These are phyloP conservation scores for Pseudogymnoascus sp. DNA, from an alignment of 2,329 filamentous ascomycete genomes.

Conservation along the genomic window DNA sequence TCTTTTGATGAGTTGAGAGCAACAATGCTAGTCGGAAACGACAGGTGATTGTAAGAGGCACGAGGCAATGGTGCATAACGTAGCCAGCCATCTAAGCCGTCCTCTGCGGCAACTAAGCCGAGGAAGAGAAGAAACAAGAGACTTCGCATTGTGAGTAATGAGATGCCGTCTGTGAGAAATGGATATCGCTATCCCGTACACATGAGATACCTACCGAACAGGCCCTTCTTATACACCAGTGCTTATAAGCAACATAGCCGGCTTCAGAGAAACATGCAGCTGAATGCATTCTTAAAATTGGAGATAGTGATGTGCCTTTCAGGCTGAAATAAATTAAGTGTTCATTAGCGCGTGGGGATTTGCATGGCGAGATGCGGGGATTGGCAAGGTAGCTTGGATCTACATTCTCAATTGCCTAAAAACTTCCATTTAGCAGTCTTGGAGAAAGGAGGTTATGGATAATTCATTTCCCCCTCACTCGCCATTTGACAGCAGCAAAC, in stretches of 20 bases:
- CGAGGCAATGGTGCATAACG: slow-evolving; percentile 51
- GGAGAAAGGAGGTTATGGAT: background rate
- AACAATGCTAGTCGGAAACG: slow-evolving; percentile 40
- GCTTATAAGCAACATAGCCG: background rate
- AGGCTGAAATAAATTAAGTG: background rate
- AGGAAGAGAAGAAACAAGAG: background rate
- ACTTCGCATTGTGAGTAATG: background rate
- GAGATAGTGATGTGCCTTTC: background rate
- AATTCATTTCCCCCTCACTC: background rate
- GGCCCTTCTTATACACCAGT: background rate
- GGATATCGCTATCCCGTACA: background rate
- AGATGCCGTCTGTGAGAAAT: background rate
- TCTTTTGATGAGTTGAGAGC: slow-evolving; percentile 45
- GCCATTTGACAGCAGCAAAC: background rate
- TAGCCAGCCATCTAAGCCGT: slow-evolving; percentile 56
- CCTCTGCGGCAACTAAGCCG: slow-evolving; percentile 39
- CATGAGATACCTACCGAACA: background rate
- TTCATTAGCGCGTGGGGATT: background rate
- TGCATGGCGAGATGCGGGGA: slow-evolving; percentile 3
- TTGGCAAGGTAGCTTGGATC: background rate
- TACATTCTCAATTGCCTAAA: background rate
- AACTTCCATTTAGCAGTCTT: background rate
- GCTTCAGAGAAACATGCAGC: background rate
- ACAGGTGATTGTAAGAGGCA: slow-evolving; percentile 32
- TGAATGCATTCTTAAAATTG: background rate